phyloP scores from a whole-genome alignment of 2,329 filamentous ascomycete genomes.

The Trichophyton equinum region DNA sequence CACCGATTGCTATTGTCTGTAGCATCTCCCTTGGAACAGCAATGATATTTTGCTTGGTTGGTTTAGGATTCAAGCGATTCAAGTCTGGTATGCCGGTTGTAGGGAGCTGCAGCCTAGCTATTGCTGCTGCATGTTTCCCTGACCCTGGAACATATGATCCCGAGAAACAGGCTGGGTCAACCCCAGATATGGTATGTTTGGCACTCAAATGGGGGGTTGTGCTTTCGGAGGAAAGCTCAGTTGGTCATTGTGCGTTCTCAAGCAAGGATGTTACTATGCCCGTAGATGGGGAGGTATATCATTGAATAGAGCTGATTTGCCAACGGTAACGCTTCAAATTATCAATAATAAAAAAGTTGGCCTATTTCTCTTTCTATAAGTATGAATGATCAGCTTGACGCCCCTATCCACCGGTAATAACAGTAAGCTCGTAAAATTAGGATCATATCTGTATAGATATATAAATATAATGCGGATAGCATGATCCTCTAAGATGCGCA shows the following conservation, averaged over 20 bases:
- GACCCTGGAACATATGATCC: neutral
- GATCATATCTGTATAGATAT: neutral
- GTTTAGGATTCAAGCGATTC: slow-evolving; percentile 14
- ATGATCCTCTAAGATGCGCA: neutral
- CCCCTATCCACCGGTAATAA: neutral
- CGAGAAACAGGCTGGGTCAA: neutral
- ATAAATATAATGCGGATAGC: neutral
- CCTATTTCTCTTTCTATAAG: no score
- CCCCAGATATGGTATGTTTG: neutral
- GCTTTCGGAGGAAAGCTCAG: neutral
- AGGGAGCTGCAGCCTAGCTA: slow-evolving; percentile 22
- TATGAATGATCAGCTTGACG: no score
- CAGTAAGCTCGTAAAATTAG: neutral
- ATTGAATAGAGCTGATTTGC: neutral
- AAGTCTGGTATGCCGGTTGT: slow-evolving; percentile 20
- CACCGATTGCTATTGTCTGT: slow-evolving; percentile 15
- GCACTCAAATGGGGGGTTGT: neutral
- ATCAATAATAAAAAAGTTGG: neutral
- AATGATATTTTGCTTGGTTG: slow-evolving; percentile 11
- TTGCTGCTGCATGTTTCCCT: neutral
- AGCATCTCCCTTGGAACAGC: slow-evolving; percentile 11
- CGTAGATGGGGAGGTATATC: neutral
- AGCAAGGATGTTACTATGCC: neutral
- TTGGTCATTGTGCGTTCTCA: neutral
- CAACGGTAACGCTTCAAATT: neutral